Conservation (phyloP, 805 yeast species). For the Lachancea sp. region DNA sequence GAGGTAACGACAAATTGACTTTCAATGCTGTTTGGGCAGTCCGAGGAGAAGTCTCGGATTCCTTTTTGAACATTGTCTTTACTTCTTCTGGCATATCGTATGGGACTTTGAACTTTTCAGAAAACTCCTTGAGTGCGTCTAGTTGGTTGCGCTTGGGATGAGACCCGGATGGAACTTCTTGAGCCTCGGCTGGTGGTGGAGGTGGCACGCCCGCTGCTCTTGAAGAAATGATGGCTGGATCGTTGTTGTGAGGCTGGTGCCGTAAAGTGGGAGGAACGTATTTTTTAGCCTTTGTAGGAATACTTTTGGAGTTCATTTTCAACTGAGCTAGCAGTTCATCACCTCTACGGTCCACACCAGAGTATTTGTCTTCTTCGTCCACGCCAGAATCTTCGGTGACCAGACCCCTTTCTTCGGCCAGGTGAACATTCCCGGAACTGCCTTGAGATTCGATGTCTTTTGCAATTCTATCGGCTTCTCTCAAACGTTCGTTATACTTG, state of each 20-base stretch:
- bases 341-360: conserved; percentile 70
- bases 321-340: conserved; percentile 31
- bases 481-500: conserved; percentile 57
- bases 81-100: conserved; percentile 45
- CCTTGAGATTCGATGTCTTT: conserved; percentile 70
- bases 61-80: conserved; percentile 45
- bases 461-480: conserved; percentile 73
- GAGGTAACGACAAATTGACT: conserved; percentile 22
- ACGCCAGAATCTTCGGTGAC: conserved; percentile 72
- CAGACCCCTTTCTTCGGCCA: conserved; percentile 88
- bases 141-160: conserved; percentile 36
- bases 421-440: conserved; percentile 61
- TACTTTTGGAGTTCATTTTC: conserved; percentile 26
- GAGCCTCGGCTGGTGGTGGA: background rate
- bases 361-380: conserved; percentile 94
- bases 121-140: conserved; percentile 66
- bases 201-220: conserved; percentile 5
- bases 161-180: conserved; percentile 1
- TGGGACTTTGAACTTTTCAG: conserved; percentile 74
- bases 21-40: conserved; percentile 14
- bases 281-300: conserved; percentile 29
- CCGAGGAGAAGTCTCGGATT: conserved; percentile 32
- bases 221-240: conserved; percentile 33
- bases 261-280: conserved; percentile 32
- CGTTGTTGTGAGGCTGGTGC: conserved; percentile 30